Base-by-base conservation (phyloP, 75 land plant species). In the Pseudotsuga menziesii region DNA sequence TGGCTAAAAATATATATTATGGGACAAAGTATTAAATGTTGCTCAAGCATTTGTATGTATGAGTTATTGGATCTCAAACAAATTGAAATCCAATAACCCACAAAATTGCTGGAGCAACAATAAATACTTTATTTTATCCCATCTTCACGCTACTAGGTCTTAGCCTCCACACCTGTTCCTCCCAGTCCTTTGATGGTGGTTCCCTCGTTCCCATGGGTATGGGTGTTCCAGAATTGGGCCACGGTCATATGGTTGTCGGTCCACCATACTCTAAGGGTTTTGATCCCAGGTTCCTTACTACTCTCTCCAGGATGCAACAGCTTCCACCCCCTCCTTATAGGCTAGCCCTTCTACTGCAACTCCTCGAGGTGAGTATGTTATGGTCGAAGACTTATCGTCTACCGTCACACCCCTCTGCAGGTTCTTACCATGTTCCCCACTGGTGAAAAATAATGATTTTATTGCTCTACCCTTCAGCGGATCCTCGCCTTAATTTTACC, bases 151-250 rank as follows among this genome's bases (percentile, higher is more conserved):
- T 90, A 93, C 60, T 92, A 87, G 26, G 86, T 93, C 54, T 93
- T 93, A 61, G 92, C 96, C 12, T 86, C 89, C 78, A 83, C 92
- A 25, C 96, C 96, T 2, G 84, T 93, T 6, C 96, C 96, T 16
- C 84, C 85, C 29, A 60, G 71, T 25, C 87, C 83, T 57, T 84
- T 67, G 27, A 59, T 57, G 14, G 86, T 83, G 29, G 62, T 59
- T 54, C 61, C n/a, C 62, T 83, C 11, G 74, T 82, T 29, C 19
- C 82, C 23, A 22, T 54, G 56, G 67, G 22, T 63, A 16, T 16
- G 8, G 22, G 22, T 19, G 14, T 13, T n/a, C 67, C 59, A 58
- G n/a, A 12, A 22, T 32, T 44, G 41, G 19, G 41, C 41, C 52
- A 44, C 52, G 52, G 52, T 44, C 52, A 44, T 44, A 44, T 44